Evolutionary conservation across 345 rosid species (phyloP), one percentile per base, ranked within the genome.

Genomic region (Brassica carinata): DNA sequence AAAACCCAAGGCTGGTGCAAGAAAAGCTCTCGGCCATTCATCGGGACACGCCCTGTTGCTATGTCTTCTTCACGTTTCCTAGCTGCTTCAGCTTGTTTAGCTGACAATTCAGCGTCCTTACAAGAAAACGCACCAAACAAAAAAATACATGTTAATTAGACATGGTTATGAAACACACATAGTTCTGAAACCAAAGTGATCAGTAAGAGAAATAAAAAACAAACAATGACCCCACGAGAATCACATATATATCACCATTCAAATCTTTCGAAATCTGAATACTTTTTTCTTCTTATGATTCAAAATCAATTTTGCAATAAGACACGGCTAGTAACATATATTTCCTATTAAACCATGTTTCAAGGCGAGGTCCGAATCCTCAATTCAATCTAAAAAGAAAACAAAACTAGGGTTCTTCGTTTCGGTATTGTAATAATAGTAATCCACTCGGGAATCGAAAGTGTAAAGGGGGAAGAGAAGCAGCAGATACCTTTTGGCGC

Each of bases 21-120:
- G 88, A 92, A 94, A 77, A 94, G 92, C 87, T 94, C 98, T 10
- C 96, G 88, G 13, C 98, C 98, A 38, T 90, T 94, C 98, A 90
- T 92, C 64, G 72, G 92, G 66, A 87, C 90, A 10, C 85, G 87
- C 36, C 94, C 93, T 7, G 94, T 81, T 9, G 92, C 96, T 79
- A 94, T 91, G 76, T 88, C 97, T 76, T 94, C 85, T 4, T 88
- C 84, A 7, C 96, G 97, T 83, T 90, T 92, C 86, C 92, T 91
- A 11, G 87, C 90, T 63, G 89, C 90, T 87, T 90, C 96, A 13
- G 93, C 97, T 84, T 83, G 83, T 81, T 86, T 87, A 14, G 90
- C 90, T 5, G 87, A 84, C 26, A 84, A 70, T 36, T 90, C 93
- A 69, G 84, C 91, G 71, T 92, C 96, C 98, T 91, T 84, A 62